Conservation (phyloP, 805 yeast genomes). For the Saccharomycopsis babjevae region DNA sequence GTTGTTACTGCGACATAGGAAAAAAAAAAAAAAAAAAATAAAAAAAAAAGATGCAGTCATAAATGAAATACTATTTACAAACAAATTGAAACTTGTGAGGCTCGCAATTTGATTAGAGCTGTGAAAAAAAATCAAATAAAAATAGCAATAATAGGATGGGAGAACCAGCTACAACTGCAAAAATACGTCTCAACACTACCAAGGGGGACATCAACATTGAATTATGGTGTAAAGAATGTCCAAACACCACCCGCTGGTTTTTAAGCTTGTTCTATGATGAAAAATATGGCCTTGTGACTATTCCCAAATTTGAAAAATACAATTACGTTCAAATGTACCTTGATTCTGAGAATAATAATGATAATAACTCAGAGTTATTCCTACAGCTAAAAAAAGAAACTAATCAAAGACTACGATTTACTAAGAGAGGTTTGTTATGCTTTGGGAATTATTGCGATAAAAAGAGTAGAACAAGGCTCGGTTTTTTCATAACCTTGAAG, state of each 20-base stretch:
- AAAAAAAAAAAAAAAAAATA: background rate
- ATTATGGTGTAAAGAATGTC: slow-evolving; percentile 62
- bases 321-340: slow-evolving; percentile 24
- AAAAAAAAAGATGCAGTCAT: too few relatives aligned
- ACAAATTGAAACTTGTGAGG: background rate
- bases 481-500: slow-evolving; percentile 40
- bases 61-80: background rate
- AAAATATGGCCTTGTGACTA: slow-evolving; percentile 31
- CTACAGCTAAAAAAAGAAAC: slow-evolving; percentile 31
- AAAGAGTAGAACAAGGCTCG: slow-evolving; percentile 27
- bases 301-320: slow-evolving; percentile 30
- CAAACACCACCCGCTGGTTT: slow-evolving; percentile 37
- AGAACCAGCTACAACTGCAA: slow-evolving; percentile 52
- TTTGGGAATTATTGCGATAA: slow-evolving; percentile 30
- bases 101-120: background rate
- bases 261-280: slow-evolving; percentile 39
- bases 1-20: too few relatives aligned
- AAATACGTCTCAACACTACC: slow-evolving; percentile 43
- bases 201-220: slow-evolving; percentile 53
- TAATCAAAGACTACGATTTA: slow-evolving; percentile 41
- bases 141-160: slow-evolving; percentile 4
- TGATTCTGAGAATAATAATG: background rate
- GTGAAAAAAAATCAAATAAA: background rate
- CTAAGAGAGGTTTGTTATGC: slow-evolving; percentile 46
- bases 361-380: background rate